Evolutionary conservation across 495 filamentous ascomycete species (phyloP), one percentile per base, ranked within the genome.

Genomic region (Geopyxis carbonaria): DNA sequence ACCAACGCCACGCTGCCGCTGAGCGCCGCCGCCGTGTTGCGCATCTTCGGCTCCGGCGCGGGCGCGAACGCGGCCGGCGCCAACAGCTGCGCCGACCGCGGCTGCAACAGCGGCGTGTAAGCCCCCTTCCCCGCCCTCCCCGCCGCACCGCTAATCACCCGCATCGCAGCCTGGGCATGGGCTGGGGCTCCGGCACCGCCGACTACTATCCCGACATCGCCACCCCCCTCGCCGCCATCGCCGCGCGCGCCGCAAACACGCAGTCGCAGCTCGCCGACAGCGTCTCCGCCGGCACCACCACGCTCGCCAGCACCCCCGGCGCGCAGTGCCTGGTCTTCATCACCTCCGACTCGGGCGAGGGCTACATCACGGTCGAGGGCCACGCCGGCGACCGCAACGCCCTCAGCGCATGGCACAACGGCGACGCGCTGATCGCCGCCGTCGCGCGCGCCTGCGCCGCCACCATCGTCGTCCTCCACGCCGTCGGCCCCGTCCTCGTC

Each of bases 31-130:
- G 75, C 68, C 41, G 74, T 78, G 35, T 69, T 86, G 13, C 81
- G 69, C 8, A 70, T 95, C n/a, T 70, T 94, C 44, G 83, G 91
- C 16, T 86, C 93, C 50, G 87, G 86, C 14, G 80, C 75, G 3
- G 70, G 72, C 6, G 44, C 49, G 16, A 87, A 80, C 47, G 65
- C 69, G 0, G 62, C 41, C 0, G 52, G 52, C 8, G 64, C 65
- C 0, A 58, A 60, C 25, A 65, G 60, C 22, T 79, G 75, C 55
- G 42, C 41, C 9, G 70, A 77, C 40, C 59, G 64, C 29, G 71
- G 68, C 31, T 80, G 75, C 56, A 68, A 78, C 43, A 60, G 62
- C 1, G 75, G 75, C 32, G 60, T 64, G 11, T 30, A n/a, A n/a
- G n/a, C n/a, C n/a, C n/a, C n/a, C n/a, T n/a, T n/a, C n/a, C n/a